These are phyloP conservation scores for Quercus bicolor DNA, from an alignment of 306 rosid genomes.

Conservation along the genomic window DNA sequence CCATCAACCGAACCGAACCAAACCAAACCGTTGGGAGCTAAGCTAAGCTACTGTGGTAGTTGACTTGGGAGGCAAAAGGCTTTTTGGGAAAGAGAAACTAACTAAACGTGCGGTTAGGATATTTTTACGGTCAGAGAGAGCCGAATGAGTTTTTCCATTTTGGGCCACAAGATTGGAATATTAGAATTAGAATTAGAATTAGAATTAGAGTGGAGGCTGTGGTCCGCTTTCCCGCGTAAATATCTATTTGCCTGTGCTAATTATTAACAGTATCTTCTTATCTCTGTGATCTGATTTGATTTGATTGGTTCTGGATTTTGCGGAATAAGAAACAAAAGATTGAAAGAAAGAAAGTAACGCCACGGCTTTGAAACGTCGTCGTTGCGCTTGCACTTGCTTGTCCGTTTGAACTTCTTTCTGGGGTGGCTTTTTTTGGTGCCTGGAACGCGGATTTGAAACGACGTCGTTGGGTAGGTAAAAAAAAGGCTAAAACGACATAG, in stretches of 20 bases:
- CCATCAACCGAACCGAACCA: constrained; percentile 31
- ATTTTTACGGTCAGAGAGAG: background rate
- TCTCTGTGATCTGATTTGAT: background rate
- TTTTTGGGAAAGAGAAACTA: too few species aligned
- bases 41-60: background rate
- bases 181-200: too few species aligned
- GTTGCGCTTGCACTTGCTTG: constrained; percentile 22
- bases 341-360: background rate
- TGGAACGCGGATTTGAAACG: background rate
- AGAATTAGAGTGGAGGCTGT: background rate
- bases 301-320: background rate
- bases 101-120: constrained; percentile 5
- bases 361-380: too few species aligned
- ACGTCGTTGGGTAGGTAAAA: background rate
- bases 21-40: too few species aligned
- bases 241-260: constrained; percentile 13
- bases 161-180: constrained; percentile 27
- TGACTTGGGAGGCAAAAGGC: background rate
- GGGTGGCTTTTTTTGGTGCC: too few species aligned
- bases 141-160: background rate
- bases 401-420: too few species aligned
- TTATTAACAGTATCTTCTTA: background rate
- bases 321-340: too few species aligned
- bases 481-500: too few species aligned
- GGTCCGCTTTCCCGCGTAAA: constrained; percentile 28